Base-by-base conservation (phyloP, 1,139 yeast species). In the Spencermartinsiella ligniputridi region DNA sequence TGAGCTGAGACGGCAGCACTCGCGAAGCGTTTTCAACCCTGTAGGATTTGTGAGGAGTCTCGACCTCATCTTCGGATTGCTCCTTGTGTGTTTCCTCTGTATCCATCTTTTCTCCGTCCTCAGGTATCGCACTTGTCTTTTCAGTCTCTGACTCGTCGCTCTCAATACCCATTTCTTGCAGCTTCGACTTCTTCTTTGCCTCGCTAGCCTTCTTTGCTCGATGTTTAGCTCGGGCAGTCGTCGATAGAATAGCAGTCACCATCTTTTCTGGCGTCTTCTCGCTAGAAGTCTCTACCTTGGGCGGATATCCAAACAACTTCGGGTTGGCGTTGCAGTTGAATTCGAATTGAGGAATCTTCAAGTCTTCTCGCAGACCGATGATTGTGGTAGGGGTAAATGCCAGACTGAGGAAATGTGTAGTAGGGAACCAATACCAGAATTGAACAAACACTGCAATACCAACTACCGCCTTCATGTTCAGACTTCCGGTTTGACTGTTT, bases 401-500 rank as follows among this genome's bases (percentile, higher is more conserved):
- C 56, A 94, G 76, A 16, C 95, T 83, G 58, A 92, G 71, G 70
- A 92, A 94, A 69, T 92, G 97, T 1, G 97, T 81, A 50, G 90
- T 75, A 52, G 99, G 98, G 79, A 83, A 94, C 98, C 98, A 92
- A 69, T 89, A 89, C 99, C 99, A 92, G 61, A 87, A 86, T 68
- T 92, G 99, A 4, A 84, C 73, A 63, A 92, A 94, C 50, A 92
- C 78, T 0, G 95, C 81, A 57, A 94, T 72, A 35, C 99, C 98
- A 48, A 90, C 95, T 56, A 94, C 83, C 0, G 97, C 94, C 61
- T 85, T 85, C 64, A 83, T 81, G 64, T 92, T 92, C 54, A 92
- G 76, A 13, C 96, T 89, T 50, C 89, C 95, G 30, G 96, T 88
- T 54, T 88, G 92, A n/a, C 81, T 61, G 63, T 92, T 87, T 66